Evolutionary conservation across 2,329 filamentous ascomycete genomes (phyloP), one percentile per base, ranked within the genome.

Genomic region (Penicillium sp.): DNA sequence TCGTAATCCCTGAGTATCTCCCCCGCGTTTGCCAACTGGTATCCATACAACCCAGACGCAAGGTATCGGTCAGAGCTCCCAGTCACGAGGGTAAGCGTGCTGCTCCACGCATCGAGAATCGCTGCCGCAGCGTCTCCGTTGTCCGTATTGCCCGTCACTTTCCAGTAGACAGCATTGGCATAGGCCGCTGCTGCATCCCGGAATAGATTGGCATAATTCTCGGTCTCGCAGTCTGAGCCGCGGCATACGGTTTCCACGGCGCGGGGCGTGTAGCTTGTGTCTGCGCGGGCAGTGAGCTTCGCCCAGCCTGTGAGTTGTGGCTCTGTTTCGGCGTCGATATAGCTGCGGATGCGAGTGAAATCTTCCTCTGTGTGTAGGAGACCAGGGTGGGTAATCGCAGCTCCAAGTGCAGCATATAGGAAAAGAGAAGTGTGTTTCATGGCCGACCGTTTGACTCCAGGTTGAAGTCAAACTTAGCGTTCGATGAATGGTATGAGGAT

Each of bases 61-160:
- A 56, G 44, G 17, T 71, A 78, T 29, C 66, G 73, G 60, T 82
- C 79, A 4, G 70, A 67, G 26, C 61, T 73, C 0, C 79, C 79
- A 15, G 60, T 64, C 38, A 82, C 74, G 2, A 55, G 51, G 0
- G 67, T 72, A 6, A 81, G 61, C 1, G 74, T 78, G 6, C 66
- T 66, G 17, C 68, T 68, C 80, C 80, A 83, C 2, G 69, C 75
- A 51, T 77, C 72, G 6, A 83, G 67, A 41, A 81, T 78, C 3
- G 63, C 63, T 13, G 71, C 71, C 0, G 79, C 76, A 0, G 78
- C 68, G 17, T 78, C 72, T 0, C 77, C 81, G 60, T 76, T 79
- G 1, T 69, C 66, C 1, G 68, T 70, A 47, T 79, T 67, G 5
- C 74, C 76, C 0, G 76, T 73, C 49, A 82, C 65, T 61, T 75